These are phyloP conservation scores for Syzygium malaccense DNA, from an alignment of 441 rosid species.

Conservation along the genomic window DNA sequence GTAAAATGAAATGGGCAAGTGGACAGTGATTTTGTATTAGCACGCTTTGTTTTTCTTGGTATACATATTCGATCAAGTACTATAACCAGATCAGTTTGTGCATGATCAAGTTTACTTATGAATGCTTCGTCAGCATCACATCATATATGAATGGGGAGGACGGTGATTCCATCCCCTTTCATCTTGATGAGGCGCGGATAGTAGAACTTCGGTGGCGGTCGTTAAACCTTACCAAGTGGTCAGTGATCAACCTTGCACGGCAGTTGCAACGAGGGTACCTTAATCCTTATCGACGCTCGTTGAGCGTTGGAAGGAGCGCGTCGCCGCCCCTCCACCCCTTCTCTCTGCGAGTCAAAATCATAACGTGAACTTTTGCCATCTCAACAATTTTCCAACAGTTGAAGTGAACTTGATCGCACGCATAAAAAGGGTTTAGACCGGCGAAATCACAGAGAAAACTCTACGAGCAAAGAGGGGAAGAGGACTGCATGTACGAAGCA, in stretches of 20 bases:
- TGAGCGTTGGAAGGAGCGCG: background rate
- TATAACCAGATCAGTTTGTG: background rate
- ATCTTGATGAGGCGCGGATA: background rate
- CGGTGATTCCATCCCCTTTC: background rate
- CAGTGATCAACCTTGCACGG: background rate
- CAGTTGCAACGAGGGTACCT: background rate
- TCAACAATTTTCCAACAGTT: background rate
- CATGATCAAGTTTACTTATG: background rate
- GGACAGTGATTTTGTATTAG: background rate
- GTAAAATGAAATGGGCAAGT: background rate
- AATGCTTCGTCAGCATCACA: rapidly evolving
- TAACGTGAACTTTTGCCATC: background rate
- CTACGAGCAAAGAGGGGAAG: background rate
- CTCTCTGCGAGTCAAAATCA: background rate
- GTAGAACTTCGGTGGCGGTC: background rate
- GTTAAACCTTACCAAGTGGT: background rate
- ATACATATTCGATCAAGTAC: background rate
- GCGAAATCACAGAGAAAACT: background rate
- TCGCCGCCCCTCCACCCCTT: background rate
- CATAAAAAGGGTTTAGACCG: background rate
- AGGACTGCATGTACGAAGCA: background rate
- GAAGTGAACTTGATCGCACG: background rate
- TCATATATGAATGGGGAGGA: background rate
- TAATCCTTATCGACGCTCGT: background rate
- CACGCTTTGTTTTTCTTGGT: rapidly evolving